Evolutionary conservation across 2,329 filamentous ascomycete genomes (phyloP), one percentile per base, ranked within the genome.

Genomic region (Hawksworthiomyces lignivorus): DNA sequence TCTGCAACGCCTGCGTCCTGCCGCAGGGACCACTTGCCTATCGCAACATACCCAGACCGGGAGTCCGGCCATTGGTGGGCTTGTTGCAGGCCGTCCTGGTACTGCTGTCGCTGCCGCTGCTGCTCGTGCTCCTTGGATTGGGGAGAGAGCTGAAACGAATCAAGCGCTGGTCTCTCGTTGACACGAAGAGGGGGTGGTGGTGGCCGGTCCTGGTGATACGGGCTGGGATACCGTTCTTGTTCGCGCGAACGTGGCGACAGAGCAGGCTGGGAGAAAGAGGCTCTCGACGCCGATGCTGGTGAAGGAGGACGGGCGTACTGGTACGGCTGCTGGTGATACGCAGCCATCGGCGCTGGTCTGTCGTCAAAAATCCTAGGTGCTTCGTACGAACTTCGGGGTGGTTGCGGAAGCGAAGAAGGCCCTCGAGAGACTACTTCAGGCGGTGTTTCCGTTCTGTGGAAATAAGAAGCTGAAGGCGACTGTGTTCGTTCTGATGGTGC

Each of bases 401-500:
- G 24, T 26, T 26, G 24, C 8, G 24, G 12, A 26, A 12, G 24
- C 29, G 29, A n/a, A 31, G 29, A 17, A 19, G n/a, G 57, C 51
- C 56, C 54, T 11, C 18, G 14, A 6, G 37, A 22, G n/a, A 18
- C 21, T 8, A 22, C n/a, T 5, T 12, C 31, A 4, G 38, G 30
- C 8, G 38, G 30, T 6, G 30, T 27, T 8, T 26, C 12, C 24
- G 24, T 26, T 26, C 24, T 12, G 8, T 26, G 8, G 48, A 76
- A 75, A 54, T 73, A 75, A 12, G 70, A 71, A 4, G 60, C 56
- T 4, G 61, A 57, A 5, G 60, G 62, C 14, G 63, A 61, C 34
- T 58, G 62, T 8, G 62, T 52, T 36, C 63, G 58, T 29, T 66
- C 65, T 37, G 58, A 54, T 35, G 37, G 20, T n/a, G 35, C 48